Evolutionary conservation across 768 basidiomycete genomes (phyloP), one percentile per base, ranked within the genome.

Genomic region (Gymnopilus junonius): DNA sequence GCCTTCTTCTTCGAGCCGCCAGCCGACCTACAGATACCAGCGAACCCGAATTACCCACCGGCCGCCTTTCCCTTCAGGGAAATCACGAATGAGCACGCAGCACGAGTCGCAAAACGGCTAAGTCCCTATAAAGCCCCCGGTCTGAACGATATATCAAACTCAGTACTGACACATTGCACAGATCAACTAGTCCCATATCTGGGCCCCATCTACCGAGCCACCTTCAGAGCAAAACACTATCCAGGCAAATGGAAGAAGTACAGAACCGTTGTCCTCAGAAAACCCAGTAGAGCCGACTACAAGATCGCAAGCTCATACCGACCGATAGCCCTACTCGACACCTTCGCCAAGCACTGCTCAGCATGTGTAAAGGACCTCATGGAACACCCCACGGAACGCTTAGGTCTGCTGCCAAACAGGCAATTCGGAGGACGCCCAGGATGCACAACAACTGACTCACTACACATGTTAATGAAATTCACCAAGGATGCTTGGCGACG

Each of bases 351-450:
- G 25, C 29, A 6, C 4, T 75, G 0, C 71, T 76, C 0, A 67
- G 69, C 1, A 8, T 39, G 37, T 14, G 15, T 39, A 11, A 39
- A 39, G 12, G 29, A 69, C 11, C 58, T 63, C 1, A 50, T 76
- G 0, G 67, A 72, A 21, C 50, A 62, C 71, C 37, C 73, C 2
- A 63, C 70, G 0, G 78, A 84, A 59, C 42, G 63, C 7, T 64
- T 75, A 42, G 21, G 12, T 69, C 0, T 82, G 0, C 68, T 83
- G 0, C 79, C 80, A 0, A 17, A 56, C 0, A 70, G 45, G 3
- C 80, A 83, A 51, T 83, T 79, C 55, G 77, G 82, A 0, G 76
- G 77, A 0, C 27, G 77, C 3, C 76, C 79, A 8, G 81, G 81
- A 0, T 48, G 78, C 1, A 69, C 74, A 1, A 78, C 82, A 0